Conservation (phyloP, 228 moss, liverwort and hornwort genomes). For the Sphagnum fallax region DNA sequence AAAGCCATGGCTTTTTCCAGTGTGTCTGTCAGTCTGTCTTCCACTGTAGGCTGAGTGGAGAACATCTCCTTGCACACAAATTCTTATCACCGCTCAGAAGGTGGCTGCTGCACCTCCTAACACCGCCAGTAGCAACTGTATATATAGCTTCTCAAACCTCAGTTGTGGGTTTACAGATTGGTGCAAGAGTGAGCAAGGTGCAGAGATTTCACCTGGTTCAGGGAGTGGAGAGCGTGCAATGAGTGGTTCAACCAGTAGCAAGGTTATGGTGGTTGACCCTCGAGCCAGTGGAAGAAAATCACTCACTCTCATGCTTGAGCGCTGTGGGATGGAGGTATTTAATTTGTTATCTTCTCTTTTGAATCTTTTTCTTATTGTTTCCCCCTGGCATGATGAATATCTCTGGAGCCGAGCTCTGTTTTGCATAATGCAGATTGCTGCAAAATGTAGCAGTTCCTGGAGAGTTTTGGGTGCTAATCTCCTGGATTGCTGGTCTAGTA, state of each 20-base stretch:
- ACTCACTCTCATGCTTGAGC: constrained; percentile 41
- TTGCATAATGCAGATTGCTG: too few species aligned
- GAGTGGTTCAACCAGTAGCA: constrained; percentile 18
- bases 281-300: constrained; percentile 31
- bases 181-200: constrained; percentile 49
- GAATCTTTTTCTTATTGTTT: not conserved
- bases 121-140: too few species aligned
- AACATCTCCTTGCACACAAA: too few species aligned
- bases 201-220: constrained; percentile 5
- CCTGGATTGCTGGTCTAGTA: not conserved
- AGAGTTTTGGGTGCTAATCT: not conserved
- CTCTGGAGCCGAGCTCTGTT: too few species aligned
- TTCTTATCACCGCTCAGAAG: too few species aligned
- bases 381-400: too few species aligned
- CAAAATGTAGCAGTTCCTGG: too few species aligned
- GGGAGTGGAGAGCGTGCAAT: constrained; percentile 4
- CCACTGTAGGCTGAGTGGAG: too few species aligned
- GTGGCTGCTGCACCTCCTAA: too few species aligned
- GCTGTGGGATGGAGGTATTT: constrained; percentile 36
- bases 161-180: constrained; percentile 12
- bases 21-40: too few species aligned
- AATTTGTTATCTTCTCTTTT: not conserved
- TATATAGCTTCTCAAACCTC: too few species aligned
- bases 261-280: constrained; percentile 39
- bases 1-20: too few species aligned